A percentile compares a stretch with the other conserved stretches of the same genome.
phyloP scores from a whole-genome alignment of 352 stramenopile species.

The Pythium volutum region DNA sequence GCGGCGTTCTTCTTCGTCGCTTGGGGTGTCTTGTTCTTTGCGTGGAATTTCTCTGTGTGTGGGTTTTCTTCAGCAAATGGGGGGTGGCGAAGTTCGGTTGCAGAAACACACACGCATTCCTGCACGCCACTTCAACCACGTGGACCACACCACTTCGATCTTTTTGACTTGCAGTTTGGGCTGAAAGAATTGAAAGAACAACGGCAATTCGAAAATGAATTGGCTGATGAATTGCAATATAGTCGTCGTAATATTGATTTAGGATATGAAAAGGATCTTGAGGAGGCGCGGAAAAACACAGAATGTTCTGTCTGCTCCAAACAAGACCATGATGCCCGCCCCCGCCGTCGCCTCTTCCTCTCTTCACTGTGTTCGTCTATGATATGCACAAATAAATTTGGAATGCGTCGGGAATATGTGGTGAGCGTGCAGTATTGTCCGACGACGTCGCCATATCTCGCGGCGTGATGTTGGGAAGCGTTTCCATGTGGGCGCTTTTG shows the following conservation, averaged over 20 bases:
- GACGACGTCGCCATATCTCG: background rate
- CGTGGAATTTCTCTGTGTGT: background rate
- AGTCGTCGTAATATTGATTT: constrained; percentile 11
- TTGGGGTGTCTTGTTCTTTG: constrained; percentile 1
- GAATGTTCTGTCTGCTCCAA: background rate
- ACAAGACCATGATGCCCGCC: background rate
- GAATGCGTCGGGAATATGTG: background rate
- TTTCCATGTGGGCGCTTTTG: too few relatives aligned
- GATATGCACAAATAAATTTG: too few relatives aligned
- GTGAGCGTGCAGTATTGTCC: background rate
- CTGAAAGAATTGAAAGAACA: constrained; percentile 1
- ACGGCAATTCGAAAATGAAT: constrained; percentile 18
- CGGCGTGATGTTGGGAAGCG: background rate
- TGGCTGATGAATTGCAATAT: constrained; percentile 10
- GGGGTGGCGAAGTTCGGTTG: constrained; percentile 12
- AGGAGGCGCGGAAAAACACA: constrained; percentile 3
- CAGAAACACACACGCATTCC: constrained; percentile 29
- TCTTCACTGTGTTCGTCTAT: constrained; percentile 2
- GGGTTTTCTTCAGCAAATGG: background rate
- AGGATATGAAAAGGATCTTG: background rate
- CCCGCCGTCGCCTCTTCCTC: background rate
- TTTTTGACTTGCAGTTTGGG: constrained; percentile 6
- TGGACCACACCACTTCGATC: constrained; percentile 28
- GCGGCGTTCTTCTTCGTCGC: too few relatives aligned
- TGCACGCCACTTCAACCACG: constrained; percentile 29